These are phyloP conservation scores for Mycena capillaripes DNA, from an alignment of 768 basidiomycete genomes.

Conservation along the genomic window DNA sequence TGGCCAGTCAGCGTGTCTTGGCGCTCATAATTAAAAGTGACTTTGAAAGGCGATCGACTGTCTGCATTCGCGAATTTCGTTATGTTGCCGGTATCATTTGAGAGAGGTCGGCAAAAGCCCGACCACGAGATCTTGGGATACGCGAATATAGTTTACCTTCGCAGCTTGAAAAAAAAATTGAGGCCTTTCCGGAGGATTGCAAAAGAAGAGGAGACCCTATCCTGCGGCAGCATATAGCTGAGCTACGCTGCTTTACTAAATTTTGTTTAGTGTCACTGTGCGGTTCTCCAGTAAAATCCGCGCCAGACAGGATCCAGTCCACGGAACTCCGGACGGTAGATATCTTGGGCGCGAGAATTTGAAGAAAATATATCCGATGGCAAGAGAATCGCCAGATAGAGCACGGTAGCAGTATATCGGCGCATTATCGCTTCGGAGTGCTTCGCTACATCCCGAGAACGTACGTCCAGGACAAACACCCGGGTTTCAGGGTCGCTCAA, in stretches of 20 bases:
- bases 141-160: neutral
- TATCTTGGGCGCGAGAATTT: neutral
- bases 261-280: neutral
- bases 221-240: no score
- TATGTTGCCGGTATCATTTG: neutral
- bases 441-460: neutral
- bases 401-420: neutral
- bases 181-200: no score
- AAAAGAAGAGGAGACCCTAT: no score
- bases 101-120: neutral
- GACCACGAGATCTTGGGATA: neutral
- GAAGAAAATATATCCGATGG: neutral
- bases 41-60: neutral
- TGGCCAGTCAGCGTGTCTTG: neutral
- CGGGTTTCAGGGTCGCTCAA: constrained; percentile 5
- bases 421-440: neutral
- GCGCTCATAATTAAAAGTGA: neutral
- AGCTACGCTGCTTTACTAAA: no score
- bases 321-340: neutral
- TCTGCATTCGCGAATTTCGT: neutral
- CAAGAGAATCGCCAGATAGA: neutral
- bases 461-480: neutral
- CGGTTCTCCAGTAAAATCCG: neutral
- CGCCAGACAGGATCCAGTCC: neutral
- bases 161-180: no score